Conservation (phyloP, 2,329 filamentous ascomycete species). For the Trichocomaceae sp. region DNA sequence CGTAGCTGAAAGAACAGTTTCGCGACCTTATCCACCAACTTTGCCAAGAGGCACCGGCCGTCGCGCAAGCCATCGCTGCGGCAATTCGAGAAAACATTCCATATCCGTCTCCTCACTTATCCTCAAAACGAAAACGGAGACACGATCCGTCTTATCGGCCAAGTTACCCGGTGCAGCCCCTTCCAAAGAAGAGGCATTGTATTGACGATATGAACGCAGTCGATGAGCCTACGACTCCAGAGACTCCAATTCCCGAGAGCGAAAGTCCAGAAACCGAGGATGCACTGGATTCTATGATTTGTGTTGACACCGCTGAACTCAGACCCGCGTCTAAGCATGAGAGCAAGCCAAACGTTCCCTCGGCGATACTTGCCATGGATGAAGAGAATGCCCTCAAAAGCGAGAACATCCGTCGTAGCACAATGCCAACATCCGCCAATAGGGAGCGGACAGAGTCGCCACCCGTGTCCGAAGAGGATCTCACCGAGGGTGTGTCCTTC, state of each 20-base stretch:
- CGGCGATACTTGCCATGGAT: neutral
- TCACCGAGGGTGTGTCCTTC: neutral
- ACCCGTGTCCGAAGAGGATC: neutral
- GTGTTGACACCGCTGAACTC: neutral
- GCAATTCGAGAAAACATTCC: neutral
- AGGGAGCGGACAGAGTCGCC: neutral
- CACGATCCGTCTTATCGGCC: neutral
- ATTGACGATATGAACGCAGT: neutral
- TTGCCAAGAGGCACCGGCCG: neutral
- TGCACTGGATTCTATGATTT: neutral
- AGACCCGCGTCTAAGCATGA: neutral
- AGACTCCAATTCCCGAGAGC: neutral
- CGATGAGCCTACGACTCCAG: neutral
- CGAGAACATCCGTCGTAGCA: neutral
- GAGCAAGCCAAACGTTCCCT: neutral
- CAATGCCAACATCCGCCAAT: neutral
- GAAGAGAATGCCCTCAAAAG: neutral
- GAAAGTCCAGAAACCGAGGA: neutral
- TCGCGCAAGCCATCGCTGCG: neutral
- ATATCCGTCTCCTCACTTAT: neutral
- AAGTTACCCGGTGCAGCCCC: neutral
- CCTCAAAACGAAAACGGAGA: neutral
- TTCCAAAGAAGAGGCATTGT: neutral
- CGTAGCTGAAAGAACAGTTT: slow-evolving; percentile 1
- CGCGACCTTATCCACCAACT: neutral